A percentile compares a stretch with the other conserved stretches of the same genome.
These are phyloP conservation scores for Lecanoromycetidae sp. DNA, from an alignment of 2,329 filamentous ascomycete genomes.

Conservation along the genomic window DNA sequence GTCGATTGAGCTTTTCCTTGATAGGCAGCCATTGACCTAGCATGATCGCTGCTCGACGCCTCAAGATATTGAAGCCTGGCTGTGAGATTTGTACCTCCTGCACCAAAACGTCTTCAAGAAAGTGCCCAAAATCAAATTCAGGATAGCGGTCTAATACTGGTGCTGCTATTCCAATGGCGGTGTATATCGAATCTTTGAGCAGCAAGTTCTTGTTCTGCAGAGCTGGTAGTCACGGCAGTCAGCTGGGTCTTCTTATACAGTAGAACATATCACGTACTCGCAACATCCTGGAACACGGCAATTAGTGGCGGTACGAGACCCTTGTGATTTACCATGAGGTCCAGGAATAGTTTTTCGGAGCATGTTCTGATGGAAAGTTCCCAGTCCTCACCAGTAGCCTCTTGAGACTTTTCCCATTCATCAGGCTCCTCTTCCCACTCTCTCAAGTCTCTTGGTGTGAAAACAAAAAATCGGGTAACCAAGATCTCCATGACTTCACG, in stretches of 20 bases:
- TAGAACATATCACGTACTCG: slow-evolving; percentile 49
- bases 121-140: slow-evolving; percentile 69
- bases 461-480: slow-evolving; percentile 78
- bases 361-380: slow-evolving; percentile 89
- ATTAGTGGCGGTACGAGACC: slow-evolving; percentile 66
- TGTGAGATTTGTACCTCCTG: slow-evolving; percentile 61
- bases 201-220: slow-evolving; percentile 57
- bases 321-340: slow-evolving; percentile 82
- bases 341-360: slow-evolving; percentile 85
- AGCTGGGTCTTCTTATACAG: too few relatives aligned
- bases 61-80: slow-evolving; percentile 64
- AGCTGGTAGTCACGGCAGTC: slow-evolving; percentile 26
- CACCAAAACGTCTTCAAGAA: slow-evolving; percentile 63
- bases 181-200: slow-evolving; percentile 89
- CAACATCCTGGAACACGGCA: slow-evolving; percentile 68
- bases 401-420: slow-evolving; percentile 87
- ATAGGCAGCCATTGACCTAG: slow-evolving; percentile 82
- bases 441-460: slow-evolving; percentile 70
- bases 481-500: slow-evolving; percentile 71
- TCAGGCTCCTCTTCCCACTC: slow-evolving; percentile 93
- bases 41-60: slow-evolving; percentile 77
- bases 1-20: slow-evolving; percentile 54
- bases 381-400: slow-evolving; percentile 71
- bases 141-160: slow-evolving; percentile 51
- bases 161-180: slow-evolving; percentile 76